phyloP scores from a whole-genome alignment of 352 stramenopile species.

The Phytophthora pini region DNA sequence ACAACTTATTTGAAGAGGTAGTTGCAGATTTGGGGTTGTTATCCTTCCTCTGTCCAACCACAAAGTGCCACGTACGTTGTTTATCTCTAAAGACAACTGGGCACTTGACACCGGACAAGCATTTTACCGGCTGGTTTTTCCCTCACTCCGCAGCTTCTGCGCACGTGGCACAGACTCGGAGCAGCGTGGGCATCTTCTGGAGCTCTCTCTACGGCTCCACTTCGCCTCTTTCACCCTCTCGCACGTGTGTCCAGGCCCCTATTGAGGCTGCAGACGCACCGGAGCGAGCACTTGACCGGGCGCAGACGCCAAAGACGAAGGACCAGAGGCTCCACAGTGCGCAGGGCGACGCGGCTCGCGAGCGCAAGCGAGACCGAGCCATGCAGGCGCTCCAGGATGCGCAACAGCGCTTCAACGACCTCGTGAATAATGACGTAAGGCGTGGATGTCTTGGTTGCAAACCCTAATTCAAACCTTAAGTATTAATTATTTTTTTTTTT shows the following conservation, averaged over 20 bases:
- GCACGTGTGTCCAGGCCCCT: conserved; percentile 7
- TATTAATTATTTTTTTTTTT: neutral
- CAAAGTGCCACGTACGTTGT: conserved; percentile 17
- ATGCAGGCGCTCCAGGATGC: conserved; percentile 83
- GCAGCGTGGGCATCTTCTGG: neutral
- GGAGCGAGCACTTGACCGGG: neutral
- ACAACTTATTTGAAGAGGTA: neutral
- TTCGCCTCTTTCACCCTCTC: conserved; percentile 34
- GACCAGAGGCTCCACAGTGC: conserved; percentile 19
- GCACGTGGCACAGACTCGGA: conserved; percentile 24
- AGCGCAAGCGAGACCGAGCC: conserved; percentile 59
- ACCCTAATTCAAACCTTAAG: conserved; percentile 8
- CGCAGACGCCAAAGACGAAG: conserved; percentile 37
- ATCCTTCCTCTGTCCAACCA: conserved; percentile 23
- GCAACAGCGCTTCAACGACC: conserved; percentile 80
- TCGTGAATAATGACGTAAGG: conserved; percentile 76
- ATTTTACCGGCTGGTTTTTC: neutral
- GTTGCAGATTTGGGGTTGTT: neutral
- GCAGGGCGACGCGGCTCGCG: conserved; percentile 33
- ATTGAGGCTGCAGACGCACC: neutral
- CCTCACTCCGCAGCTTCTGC: conserved; percentile 21
- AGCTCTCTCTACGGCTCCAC: conserved; percentile 14
- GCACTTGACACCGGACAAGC: conserved; percentile 18
- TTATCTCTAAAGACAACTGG: neutral
- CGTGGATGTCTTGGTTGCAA: neutral